Base-by-base conservation (phyloP, 2,329 filamentous ascomycete genomes). In the Fusarium continuum region DNA sequence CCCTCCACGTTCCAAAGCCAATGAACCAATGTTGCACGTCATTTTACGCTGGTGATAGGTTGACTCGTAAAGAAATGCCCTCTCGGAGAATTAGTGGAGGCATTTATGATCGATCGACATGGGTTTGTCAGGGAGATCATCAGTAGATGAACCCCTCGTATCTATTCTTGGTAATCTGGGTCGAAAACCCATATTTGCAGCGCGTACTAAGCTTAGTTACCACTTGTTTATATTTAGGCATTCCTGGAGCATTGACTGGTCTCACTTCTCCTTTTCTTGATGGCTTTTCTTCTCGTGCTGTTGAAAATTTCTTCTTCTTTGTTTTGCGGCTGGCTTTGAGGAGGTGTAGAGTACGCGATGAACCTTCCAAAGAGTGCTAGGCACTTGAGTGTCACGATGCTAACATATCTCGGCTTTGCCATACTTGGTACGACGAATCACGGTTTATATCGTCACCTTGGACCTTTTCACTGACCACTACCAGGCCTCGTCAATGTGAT, bases 401-500 rank as follows among this genome's bases (percentile, higher is more conserved):
- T 36, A 23, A 60, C 70, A n/a, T 72, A 70, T 51, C 40, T 68
- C 9, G 68, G 70, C 31, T 72, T 72, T 35, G 65, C 67, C 3
- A 55, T 71, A 32, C 62, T 72, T 14, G 70, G 70, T 72, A 64
- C 39, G 55, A 45, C 11, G 16, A 2, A n/a, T n/a, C n/a, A n/a
- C n/a, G n/a, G n/a, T n/a, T 8, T 11, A 28, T 5, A 7, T 6
- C n/a, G 4, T 47, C 19, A 34, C n/a, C 6, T 11, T 4, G 1
- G 8, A 11, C 1, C 7, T 20, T 7, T 17, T 35, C 7, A 67
- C 56, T 64, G 4, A 67, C 47, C n/a, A 26, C 13, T 19, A 4
- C 4, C 44, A 77, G 75, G 73, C 43, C 58, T 76, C 48, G 64
- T 65, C 45, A 76, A 73, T 44, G 68, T 63, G 8, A 38, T 74